These are phyloP conservation scores for Astrothelium macrocarpum DNA, from an alignment of 495 filamentous ascomycete species.

Conservation along the genomic window DNA sequence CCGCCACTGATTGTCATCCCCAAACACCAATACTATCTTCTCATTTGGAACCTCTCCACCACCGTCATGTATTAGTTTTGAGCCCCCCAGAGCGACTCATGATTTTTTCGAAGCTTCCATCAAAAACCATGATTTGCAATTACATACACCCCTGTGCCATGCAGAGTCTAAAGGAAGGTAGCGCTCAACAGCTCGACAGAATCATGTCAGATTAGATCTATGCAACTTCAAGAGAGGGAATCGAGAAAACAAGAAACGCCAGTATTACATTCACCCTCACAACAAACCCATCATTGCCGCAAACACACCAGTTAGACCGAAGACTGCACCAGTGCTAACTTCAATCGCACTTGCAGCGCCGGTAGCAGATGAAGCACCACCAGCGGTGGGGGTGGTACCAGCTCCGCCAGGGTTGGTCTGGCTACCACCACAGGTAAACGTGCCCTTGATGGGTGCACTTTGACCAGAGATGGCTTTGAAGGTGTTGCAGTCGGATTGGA, in stretches of 20 bases:
- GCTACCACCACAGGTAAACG: constrained; percentile 33
- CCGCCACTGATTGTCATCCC: not conserved
- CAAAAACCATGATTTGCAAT: not conserved
- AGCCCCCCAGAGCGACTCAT: not conserved
- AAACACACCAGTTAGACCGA: constrained; percentile 28
- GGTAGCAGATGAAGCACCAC: constrained; percentile 3
- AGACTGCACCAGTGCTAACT: constrained; percentile 20
- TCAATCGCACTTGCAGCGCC: constrained; percentile 26
- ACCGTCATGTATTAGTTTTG: not conserved
- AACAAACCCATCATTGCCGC: constrained; percentile 34
- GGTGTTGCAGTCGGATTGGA: constrained; percentile 25
- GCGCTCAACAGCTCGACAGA: constrained; percentile 7
- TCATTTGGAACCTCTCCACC: not conserved
- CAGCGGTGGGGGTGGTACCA: constrained; percentile 22
- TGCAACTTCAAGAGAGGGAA: constrained; percentile 18
- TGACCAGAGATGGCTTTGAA: constrained; percentile 46
- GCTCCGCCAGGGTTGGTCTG: constrained; percentile 22
- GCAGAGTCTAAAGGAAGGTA: constrained; percentile 6
- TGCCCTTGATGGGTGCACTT: constrained; percentile 35
- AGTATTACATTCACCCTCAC: constrained; percentile 16
- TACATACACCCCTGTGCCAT: constrained; percentile 3
- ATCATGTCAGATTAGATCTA: constrained; percentile 23
- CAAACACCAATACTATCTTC: not conserved
- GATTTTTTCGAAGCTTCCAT: not conserved
- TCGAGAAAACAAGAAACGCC: constrained; percentile 5